Percentiles rank a stretch among this genome's conserved stretches.
Evolutionary conservation across 1,139 yeast species (phyloP).

Genomic region (Casaregolazyma lundiana): DNA sequence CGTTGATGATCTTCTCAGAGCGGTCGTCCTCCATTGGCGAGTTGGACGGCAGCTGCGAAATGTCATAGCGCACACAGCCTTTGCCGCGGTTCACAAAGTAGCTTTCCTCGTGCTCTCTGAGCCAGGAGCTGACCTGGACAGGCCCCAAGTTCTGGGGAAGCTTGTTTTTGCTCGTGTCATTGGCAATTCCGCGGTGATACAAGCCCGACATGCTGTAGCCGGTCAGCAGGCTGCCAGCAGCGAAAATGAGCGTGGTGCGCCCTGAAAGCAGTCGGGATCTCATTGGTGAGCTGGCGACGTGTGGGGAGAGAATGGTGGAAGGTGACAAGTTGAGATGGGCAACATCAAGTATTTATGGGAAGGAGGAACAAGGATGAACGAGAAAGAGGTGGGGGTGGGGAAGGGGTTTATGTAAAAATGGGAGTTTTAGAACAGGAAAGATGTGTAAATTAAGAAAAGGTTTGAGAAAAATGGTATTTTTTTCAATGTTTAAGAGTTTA

Average conservation of each 20-base stretch:
- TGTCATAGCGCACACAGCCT: slow-evolving; percentile 90
- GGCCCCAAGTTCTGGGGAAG: slow-evolving; percentile 45
- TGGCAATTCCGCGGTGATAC: slow-evolving; percentile 9
- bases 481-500: not conserved
- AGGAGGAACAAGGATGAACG: too few species aligned
- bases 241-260: slow-evolving; percentile 5
- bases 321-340: not conserved
- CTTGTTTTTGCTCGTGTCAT: slow-evolving; percentile 6
- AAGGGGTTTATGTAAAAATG: too few species aligned
- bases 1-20: slow-evolving; percentile 79
- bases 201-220: slow-evolving; percentile 5
- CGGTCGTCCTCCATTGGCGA: slow-evolving; percentile 94
- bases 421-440: too few species aligned
- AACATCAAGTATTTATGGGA: too few species aligned
- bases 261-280: not conserved
- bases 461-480: not conserved
- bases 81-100: slow-evolving; percentile 75
- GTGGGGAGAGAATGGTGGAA: not conserved
- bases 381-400: too few species aligned
- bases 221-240: slow-evolving; percentile 10
- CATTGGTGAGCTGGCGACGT: not conserved
- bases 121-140: slow-evolving; percentile 64
- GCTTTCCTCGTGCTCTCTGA: slow-evolving; percentile 76
- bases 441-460: too few species aligned
- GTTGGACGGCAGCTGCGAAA: slow-evolving; percentile 85